These are phyloP conservation scores for Zygotorulaspora chibaensis DNA, from an alignment of 805 yeast species.

Conservation along the genomic window DNA sequence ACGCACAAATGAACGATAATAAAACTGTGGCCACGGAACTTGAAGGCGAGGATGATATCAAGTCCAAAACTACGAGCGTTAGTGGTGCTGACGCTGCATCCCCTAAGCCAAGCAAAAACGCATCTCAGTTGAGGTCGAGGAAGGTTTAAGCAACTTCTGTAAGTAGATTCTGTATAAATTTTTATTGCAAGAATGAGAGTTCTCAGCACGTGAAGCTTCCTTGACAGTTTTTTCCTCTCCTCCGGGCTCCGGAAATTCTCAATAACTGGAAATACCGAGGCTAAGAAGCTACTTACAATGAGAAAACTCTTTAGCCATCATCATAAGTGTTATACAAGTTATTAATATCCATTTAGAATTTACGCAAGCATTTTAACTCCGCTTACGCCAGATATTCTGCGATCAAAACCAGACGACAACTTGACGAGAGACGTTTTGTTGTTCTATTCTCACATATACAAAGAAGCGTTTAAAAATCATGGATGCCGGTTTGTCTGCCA, in stretches of 20 bases:
- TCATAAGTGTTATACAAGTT: too few relatives aligned
- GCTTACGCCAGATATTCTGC: too few relatives aligned
- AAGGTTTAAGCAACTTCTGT: slow-evolving; percentile 3
- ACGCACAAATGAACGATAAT: slow-evolving; percentile 35
- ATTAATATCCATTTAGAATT: neutral
- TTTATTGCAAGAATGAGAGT: neutral
- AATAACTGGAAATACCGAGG: neutral
- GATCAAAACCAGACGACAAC: neutral
- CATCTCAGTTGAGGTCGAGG: slow-evolving; percentile 7
- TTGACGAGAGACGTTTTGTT: neutral
- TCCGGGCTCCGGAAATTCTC: neutral
- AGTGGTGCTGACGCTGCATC: neutral
- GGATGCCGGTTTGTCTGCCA: slow-evolving; percentile 36
- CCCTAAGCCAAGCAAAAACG: neutral
- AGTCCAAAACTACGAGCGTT: neutral
- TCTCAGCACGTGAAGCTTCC: neutral
- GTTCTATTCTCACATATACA: neutral
- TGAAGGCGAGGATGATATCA: slow-evolving; percentile 6
- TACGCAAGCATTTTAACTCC: neutral
- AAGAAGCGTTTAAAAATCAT: slow-evolving; percentile 11
- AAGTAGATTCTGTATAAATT: neutral
- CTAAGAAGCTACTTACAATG: neutral
- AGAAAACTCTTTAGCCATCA: too few relatives aligned
- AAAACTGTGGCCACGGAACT: slow-evolving; percentile 22
- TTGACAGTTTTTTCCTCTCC: neutral